Conservation (phyloP, 1,284 basidiomycete species). For the Athelia sp. region DNA sequence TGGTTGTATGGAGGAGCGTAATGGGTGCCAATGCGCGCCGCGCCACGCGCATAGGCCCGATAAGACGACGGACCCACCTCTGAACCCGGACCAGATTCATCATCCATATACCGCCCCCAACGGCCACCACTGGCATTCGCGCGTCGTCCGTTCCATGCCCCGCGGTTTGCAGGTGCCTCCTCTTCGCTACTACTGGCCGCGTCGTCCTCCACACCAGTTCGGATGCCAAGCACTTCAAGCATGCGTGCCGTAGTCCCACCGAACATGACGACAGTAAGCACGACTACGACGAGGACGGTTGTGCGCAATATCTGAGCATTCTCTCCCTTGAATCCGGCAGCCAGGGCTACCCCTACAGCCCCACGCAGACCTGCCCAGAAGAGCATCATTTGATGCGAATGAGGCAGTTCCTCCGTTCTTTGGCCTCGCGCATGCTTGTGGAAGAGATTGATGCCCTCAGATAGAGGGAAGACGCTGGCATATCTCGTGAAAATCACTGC, state of each 20-base stretch:
- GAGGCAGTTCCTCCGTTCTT: conserved; percentile 82
- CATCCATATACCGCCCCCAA: conserved; percentile 43
- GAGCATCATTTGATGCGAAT: conserved; percentile 97
- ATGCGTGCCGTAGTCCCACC: conserved; percentile 96
- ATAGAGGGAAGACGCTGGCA: conserved; percentile 95
- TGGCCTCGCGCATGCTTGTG: conserved; percentile 80
- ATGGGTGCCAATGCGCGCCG: conserved; percentile 43
- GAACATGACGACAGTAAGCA: conserved; percentile 92
- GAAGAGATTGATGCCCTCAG: conserved; percentile 92
- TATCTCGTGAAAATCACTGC: conserved; percentile 95
- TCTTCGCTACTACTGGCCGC: conserved; percentile 80
- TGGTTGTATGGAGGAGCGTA: conserved; percentile 58
- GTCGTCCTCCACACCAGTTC: conserved; percentile 94
- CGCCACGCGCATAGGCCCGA: conserved; percentile 26
- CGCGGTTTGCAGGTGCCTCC: conserved; percentile 30
- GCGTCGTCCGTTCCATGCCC: conserved; percentile 21
- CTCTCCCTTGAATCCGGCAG: conserved; percentile 89
- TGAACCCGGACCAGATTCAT: conserved; percentile 35
- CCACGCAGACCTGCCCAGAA: conserved; percentile 98
- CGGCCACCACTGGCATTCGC: conserved; percentile 21
- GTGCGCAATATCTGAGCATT: conserved; percentile 90
- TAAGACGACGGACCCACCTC: conserved; percentile 23
- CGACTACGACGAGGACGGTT: conserved; percentile 94
- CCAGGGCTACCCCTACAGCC: conserved; percentile 95
- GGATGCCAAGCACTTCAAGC: conserved; percentile 96